These are phyloP conservation scores for Aspergillus candidus DNA, from an alignment of 2,329 filamentous ascomycete species.

Conservation along the genomic window DNA sequence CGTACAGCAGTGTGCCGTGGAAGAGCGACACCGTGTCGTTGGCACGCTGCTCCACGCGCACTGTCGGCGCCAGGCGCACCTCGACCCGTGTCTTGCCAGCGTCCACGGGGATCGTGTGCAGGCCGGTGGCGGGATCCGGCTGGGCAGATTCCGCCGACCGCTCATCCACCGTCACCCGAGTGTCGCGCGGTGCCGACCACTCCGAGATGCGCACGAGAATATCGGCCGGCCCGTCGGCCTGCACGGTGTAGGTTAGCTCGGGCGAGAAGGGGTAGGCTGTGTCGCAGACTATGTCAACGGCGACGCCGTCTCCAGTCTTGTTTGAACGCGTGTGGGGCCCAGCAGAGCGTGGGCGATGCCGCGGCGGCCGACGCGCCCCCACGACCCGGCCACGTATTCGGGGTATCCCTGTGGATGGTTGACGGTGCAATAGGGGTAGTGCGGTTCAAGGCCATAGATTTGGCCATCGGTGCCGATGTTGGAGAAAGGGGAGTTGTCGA, in stretches of 20 bases:
- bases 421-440: conserved; percentile 52
- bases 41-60: conserved; percentile 29
- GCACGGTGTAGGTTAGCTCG: conserved; percentile 37
- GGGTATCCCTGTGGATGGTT: conserved; percentile 55
- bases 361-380: conserved; percentile 37
- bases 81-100: conserved; percentile 23
- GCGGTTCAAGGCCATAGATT: conserved; percentile 49
- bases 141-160: too few species aligned
- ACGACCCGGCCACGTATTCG: conserved; percentile 49
- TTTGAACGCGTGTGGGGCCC: conserved; percentile 39
- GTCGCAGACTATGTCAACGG: conserved; percentile 35
- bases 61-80: conserved; percentile 17
- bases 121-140: conserved; percentile 29
- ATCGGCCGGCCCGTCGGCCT: conserved; percentile 31
- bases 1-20: conserved; percentile 42
- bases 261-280: conserved; percentile 48
- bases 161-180: conserved; percentile 14
- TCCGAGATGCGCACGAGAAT: conserved; percentile 44
- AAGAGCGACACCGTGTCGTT: conserved; percentile 42
- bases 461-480: conserved; percentile 43
- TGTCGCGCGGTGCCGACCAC: conserved; percentile 33
- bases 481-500: conserved; percentile 43
- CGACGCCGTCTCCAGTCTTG: conserved; percentile 28
- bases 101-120: conserved; percentile 33
- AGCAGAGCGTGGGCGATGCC: conserved; percentile 49